A percentile compares a stretch with the other conserved stretches of the same genome.
These are phyloP conservation scores for Globisporangium emineosum DNA, from an alignment of 352 stramenopile species.

Conservation along the genomic window DNA sequence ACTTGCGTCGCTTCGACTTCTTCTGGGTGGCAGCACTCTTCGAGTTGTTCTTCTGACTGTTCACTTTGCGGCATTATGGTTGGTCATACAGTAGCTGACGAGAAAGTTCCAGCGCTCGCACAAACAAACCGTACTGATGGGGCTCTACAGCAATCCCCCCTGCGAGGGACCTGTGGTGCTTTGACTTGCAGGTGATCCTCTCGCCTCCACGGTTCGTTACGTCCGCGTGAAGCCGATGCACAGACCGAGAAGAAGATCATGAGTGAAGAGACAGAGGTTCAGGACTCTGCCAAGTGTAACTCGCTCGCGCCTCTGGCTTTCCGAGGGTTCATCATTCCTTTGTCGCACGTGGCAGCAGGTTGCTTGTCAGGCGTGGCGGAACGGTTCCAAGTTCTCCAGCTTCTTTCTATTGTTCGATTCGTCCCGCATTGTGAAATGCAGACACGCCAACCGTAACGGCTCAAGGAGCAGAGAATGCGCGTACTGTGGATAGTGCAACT, in stretches of 20 bases:
- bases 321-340: background rate
- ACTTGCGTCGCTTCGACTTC: too few relatives aligned
- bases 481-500: conserved; percentile 7
- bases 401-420: background rate
- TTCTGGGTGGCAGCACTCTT: too few relatives aligned
- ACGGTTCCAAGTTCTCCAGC: background rate
- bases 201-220: background rate
- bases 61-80: too few relatives aligned
- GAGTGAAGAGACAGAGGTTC: too few relatives aligned
- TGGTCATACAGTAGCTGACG: too few relatives aligned
- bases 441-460: background rate
- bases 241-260: background rate
- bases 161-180: background rate
- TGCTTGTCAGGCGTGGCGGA: background rate
- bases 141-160: background rate
- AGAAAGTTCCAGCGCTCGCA: background rate
- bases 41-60: too few relatives aligned
- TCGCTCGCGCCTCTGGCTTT: background rate
- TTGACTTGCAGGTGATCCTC: background rate
- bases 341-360: background rate
- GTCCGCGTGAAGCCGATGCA: background rate
- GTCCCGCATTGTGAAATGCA: background rate
- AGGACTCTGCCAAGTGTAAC: too few relatives aligned
- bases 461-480: background rate
- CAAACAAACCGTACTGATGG: background rate